These are phyloP conservation scores for Moesziomyces sp. DNA, from an alignment of 1,284 basidiomycete species.

Conservation along the genomic window DNA sequence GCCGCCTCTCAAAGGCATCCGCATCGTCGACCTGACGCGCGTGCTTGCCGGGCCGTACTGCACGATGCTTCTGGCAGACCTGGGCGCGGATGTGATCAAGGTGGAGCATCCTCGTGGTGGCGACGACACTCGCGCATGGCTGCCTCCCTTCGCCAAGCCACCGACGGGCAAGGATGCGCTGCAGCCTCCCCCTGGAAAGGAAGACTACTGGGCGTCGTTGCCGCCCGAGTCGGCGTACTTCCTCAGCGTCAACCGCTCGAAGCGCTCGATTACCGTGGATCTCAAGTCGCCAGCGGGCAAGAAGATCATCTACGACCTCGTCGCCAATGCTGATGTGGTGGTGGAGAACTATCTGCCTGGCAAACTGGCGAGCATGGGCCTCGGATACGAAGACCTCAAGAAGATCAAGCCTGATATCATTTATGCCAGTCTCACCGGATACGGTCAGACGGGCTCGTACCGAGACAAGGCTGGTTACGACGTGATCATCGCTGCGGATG, in stretches of 20 bases:
- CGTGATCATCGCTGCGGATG: slow-evolving; percentile 63
- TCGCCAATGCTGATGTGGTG: slow-evolving; percentile 82
- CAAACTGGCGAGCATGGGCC: slow-evolving; percentile 83
- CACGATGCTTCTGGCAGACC: slow-evolving; percentile 81
- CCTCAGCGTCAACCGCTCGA: slow-evolving; percentile 87
- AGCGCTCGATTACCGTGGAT: slow-evolving; percentile 83
- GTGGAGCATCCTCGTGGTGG: slow-evolving; percentile 72
- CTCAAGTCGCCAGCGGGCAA: slow-evolving; percentile 83
- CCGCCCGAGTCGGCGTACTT: slow-evolving; percentile 95
- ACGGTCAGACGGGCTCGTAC: slow-evolving; percentile 92
- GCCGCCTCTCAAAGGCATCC: slow-evolving; percentile 81
- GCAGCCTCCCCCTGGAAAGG: slow-evolving; percentile 68
- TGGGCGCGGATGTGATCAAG: slow-evolving; percentile 89
- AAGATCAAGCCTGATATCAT: slow-evolving; percentile 84
- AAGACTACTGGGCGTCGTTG: slow-evolving; percentile 72
- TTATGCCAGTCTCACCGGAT: slow-evolving; percentile 91
- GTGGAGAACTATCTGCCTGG: slow-evolving; percentile 70
- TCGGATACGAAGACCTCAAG: slow-evolving; percentile 85
- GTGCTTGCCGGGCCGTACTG: slow-evolving; percentile 88
- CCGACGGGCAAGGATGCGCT: slow-evolving; percentile 36
- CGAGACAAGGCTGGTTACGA: slow-evolving; percentile 74
- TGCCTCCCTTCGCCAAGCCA: slow-evolving; percentile 49
- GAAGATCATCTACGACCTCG: slow-evolving; percentile 80
- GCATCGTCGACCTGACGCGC: slow-evolving; percentile 85
- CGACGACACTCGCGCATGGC: slow-evolving; percentile 82